Evolutionary conservation across 305 asterid genomes (phyloP), one percentile per base, ranked within the genome.

Genomic region (Rubia tinctorum): DNA sequence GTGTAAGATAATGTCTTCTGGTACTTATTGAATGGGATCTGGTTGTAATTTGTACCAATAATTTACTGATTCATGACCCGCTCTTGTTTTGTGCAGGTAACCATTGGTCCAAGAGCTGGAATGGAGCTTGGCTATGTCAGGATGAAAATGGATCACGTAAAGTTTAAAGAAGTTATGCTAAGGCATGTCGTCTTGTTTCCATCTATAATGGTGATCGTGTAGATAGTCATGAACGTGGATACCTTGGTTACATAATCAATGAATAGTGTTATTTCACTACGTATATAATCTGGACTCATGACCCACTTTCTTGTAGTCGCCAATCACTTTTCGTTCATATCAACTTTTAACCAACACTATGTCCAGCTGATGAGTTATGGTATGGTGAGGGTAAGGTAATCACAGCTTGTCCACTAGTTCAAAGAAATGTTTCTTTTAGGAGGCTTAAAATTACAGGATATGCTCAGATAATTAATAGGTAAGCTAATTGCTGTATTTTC

Each of bases 311-410:
- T 70, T 79, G 78, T 89, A 95, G 99, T 74, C 98, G 99, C 23
- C 97, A 90, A 76, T 90, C 98, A 55, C 85, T 95, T 74, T 82
- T 95, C 87, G 99, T 92, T 88, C 90, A 95, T 82, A 95, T 95
- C 74, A 92, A 95, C 30, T 94, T 92, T 74, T 95, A 88, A 78
- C 89, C 92, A 62, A 98, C 99, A 68, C 96, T 98, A 18, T 96
- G 99, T 63, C 98, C 97, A 73, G 98, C 99, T 76, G 99, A 95
- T 78, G 99, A 90, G 79, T 93, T 95, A 66, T 89, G 97, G 93
- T 79, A 89, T 58, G 99, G 99, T 70, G 77, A 84, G 83, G 82
- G 79, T 75, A 93, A 89, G 95, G 99, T 95, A 87, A 86, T 68
- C 25, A 58, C 12, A 47, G 58, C 71, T 60, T 72, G 14, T 49